These are phyloP conservation scores for Cucumis sativus DNA, from an alignment of 306 rosid species.

Conservation along the genomic window DNA sequence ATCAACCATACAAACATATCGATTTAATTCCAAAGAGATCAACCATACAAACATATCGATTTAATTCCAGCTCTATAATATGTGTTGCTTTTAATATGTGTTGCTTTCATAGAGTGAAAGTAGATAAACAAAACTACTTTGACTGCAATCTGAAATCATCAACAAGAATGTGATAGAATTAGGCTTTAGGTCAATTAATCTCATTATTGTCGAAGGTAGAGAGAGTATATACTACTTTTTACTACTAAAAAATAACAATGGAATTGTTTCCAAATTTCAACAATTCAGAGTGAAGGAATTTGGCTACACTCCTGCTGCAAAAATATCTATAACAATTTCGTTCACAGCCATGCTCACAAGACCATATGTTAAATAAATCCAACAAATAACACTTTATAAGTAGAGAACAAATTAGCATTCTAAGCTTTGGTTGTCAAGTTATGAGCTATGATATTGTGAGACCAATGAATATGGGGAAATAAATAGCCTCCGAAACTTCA, in stretches of 20 bases:
- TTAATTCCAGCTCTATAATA: slow-evolving; percentile 27
- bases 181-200: slow-evolving; percentile 41
- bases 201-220: slow-evolving; percentile 62
- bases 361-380: slow-evolving; percentile 67
- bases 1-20: slow-evolving; percentile 43
- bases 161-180: slow-evolving; percentile 36
- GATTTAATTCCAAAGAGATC: slow-evolving; percentile 52
- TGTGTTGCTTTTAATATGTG: slow-evolving; percentile 23
- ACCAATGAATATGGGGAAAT: too few relatives aligned
- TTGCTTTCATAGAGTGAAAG: slow-evolving; percentile 45
- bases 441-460: too few relatives aligned
- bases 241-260: slow-evolving; percentile 45
- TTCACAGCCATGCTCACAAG: slow-evolving; percentile 43
- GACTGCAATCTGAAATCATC: slow-evolving; percentile 56
- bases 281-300: slow-evolving; percentile 43
- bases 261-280: slow-evolving; percentile 47
- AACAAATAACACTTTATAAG: slow-evolving; percentile 32
- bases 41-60: slow-evolving; percentile 44
- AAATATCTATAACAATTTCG: slow-evolving; percentile 28
- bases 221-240: slow-evolving; percentile 35
- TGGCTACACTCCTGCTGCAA: slow-evolving; percentile 38
- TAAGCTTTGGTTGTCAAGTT: too few relatives aligned
- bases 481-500: too few relatives aligned
- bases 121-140: slow-evolving; percentile 34
- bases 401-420: too few relatives aligned